Conservation (phyloP, 495 filamentous ascomycete genomes). For the Cercophora scortea region DNA sequence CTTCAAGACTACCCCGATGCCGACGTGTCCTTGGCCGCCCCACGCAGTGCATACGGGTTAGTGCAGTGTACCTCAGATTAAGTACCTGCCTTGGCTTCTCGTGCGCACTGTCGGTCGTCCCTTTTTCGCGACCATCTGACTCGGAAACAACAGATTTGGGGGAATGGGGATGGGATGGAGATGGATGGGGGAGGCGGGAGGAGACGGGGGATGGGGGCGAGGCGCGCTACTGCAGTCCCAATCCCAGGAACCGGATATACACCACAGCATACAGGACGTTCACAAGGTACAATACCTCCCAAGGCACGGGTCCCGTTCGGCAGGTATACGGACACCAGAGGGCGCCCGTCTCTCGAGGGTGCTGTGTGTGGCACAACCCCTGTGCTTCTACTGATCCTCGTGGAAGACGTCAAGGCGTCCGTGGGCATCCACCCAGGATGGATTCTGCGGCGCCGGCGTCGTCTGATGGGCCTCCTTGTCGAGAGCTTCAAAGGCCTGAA, state of each 20-base stretch:
- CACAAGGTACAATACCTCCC: too few relatives aligned
- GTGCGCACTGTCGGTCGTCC: too few relatives aligned
- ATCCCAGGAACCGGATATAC: slow-evolving; percentile 6
- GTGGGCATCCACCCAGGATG: not conserved
- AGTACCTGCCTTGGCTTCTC: too few relatives aligned
- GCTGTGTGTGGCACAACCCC: not conserved
- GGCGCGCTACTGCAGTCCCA: slow-evolving; percentile 3
- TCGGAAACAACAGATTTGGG: not conserved
- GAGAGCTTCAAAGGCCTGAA: slow-evolving; percentile 3
- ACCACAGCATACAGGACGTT: not conserved
- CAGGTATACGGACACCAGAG: too few relatives aligned
- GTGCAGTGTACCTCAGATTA: too few relatives aligned
- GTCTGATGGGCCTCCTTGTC: slow-evolving; percentile 7
- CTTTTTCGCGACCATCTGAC: not conserved
- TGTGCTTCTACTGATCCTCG: not conserved
- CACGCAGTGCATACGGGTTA: too few relatives aligned
- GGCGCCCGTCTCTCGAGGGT: not conserved
- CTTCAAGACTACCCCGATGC: not conserved
- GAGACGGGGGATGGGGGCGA: not conserved
- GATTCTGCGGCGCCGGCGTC: slow-evolving; percentile 2
- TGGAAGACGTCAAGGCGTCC: slow-evolving; percentile 5
- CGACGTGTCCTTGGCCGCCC: not conserved
- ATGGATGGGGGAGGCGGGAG: not conserved
- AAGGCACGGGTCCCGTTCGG: not conserved
- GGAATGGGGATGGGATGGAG: not conserved